phyloP scores from a whole-genome alignment of 2,329 filamentous ascomycete species.

The Calonectria naviculata region DNA sequence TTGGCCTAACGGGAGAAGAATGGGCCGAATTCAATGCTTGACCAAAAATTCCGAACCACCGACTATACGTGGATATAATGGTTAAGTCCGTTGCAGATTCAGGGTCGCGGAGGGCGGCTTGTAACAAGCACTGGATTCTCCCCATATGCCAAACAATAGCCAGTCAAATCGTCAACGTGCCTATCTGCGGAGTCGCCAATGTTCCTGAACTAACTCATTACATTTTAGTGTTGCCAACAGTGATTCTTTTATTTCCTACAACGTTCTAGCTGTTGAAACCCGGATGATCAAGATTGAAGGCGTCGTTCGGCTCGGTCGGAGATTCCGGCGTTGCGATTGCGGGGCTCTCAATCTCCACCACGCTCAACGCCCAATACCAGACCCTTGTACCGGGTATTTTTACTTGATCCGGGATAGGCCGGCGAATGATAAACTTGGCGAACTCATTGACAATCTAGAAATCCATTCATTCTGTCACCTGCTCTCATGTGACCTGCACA shows the following conservation, averaged over 20 bases:
- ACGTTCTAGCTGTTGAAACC: background rate
- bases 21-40: too few relatives aligned
- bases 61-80: too few relatives aligned
- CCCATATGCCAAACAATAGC: too few relatives aligned
- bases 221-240: background rate
- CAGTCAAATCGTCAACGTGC: background rate
- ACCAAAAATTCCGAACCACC: too few relatives aligned
- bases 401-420: background rate
- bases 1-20: too few relatives aligned
- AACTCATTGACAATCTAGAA: background rate
- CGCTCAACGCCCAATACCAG: background rate
- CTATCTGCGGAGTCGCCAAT: background rate
- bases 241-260: background rate
- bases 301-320: background rate
- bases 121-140: too few relatives aligned
- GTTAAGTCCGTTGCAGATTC: too few relatives aligned
- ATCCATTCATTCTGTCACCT: background rate
- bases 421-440: background rate
- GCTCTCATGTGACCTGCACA: background rate
- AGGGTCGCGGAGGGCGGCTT: too few relatives aligned
- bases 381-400: background rate
- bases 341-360: background rate
- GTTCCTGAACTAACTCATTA: background rate
- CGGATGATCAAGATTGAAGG: background rate
- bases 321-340: background rate